Conservation (phyloP, 805 yeast species). For the Wickerhamomyces strasburgensis region DNA sequence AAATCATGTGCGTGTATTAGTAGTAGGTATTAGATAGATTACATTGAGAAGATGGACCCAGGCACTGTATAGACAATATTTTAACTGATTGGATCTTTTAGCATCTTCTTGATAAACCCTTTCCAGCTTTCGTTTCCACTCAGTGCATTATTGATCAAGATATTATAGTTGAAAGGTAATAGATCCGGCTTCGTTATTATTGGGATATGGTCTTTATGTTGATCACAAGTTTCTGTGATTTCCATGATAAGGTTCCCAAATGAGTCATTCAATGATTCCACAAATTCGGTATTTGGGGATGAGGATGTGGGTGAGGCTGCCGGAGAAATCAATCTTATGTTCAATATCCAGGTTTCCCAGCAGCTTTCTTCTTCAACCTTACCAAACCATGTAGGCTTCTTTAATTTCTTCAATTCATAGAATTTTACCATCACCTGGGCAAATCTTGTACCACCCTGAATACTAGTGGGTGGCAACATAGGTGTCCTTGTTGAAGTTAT, state of each 20-base stretch:
- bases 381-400: slow-evolving; percentile 54
- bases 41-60: too few relatives aligned
- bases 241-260: slow-evolving; percentile 22
- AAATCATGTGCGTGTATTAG: too few relatives aligned
- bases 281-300: not conserved
- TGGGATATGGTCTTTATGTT: slow-evolving; percentile 64
- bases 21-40: too few relatives aligned
- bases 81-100: slow-evolving; percentile 22
- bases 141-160: slow-evolving; percentile 25
- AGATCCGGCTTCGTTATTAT: slow-evolving; percentile 63
- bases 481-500: slow-evolving; percentile 12
- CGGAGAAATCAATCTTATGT: slow-evolving; percentile 37
- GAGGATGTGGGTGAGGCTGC: slow-evolving; percentile 3
- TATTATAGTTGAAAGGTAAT: slow-evolving; percentile 57
- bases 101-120: slow-evolving; percentile 38
- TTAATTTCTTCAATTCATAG: slow-evolving; percentile 34
- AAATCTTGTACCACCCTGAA: slow-evolving; percentile 18
- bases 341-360: slow-evolving; percentile 73
- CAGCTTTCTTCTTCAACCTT: slow-evolving; percentile 37
- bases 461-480: slow-evolving; percentile 16
- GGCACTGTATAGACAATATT: too few relatives aligned
- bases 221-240: slow-evolving; percentile 43
- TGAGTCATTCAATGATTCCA: slow-evolving; percentile 4
- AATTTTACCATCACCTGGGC: slow-evolving; percentile 36
- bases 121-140: slow-evolving; percentile 26